Conservation (phyloP, 2,329 filamentous ascomycete species). For the Biscogniauxia marginata region DNA sequence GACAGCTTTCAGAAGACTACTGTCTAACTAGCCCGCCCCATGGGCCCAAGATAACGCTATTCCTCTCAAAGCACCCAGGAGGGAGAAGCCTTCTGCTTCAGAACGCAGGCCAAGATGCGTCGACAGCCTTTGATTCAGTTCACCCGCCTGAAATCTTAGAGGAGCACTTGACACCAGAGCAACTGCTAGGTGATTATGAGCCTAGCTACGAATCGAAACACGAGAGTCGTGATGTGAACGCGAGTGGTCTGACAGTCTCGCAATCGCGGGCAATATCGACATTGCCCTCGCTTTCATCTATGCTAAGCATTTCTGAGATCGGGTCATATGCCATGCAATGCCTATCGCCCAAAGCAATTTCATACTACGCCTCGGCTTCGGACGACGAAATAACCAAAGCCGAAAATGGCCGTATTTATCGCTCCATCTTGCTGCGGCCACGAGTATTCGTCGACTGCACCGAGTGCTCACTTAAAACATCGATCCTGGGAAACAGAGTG, state of each 20-base stretch:
- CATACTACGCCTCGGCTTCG: constrained; percentile 85
- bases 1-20: background rate
- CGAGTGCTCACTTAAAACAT: constrained; percentile 69
- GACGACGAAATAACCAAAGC: constrained; percentile 79
- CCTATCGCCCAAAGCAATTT: constrained; percentile 80
- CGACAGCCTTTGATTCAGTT: constrained; percentile 18
- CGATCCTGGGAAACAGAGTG: constrained; percentile 69
- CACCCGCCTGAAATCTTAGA: constrained; percentile 22
- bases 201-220: background rate
- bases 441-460: constrained; percentile 84
- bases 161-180: constrained; percentile 16
- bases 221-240: background rate
- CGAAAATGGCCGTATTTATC: constrained; percentile 76
- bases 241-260: background rate
- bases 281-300: constrained; percentile 11
- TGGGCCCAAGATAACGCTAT: constrained; percentile 17
- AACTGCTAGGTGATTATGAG: constrained; percentile 15
- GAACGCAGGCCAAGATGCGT: constrained; percentile 21
- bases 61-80: constrained; percentile 20
- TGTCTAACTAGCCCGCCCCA: background rate
- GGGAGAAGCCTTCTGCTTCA: constrained; percentile 20
- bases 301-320: constrained; percentile 85
- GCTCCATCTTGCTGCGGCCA: constrained; percentile 77
- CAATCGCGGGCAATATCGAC: background rate
- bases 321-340: constrained; percentile 75